Base-by-base conservation (phyloP, 108 stramenopile genomes). In the Fragilariopsis cylindrus region DNA sequence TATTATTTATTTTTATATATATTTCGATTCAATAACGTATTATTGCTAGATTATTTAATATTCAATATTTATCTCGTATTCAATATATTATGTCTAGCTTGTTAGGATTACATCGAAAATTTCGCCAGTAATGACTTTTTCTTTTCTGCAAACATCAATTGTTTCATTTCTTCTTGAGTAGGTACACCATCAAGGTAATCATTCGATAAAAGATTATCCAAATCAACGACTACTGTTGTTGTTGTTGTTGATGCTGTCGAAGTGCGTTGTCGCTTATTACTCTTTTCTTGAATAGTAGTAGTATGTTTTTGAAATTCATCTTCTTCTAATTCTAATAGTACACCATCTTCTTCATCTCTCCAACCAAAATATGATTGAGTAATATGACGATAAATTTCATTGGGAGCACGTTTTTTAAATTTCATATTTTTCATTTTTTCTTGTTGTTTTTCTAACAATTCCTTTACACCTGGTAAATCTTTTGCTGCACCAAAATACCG, bases 401-500 rank as follows among this genome's bases (percentile, higher is more conserved):
- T 21, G 43, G 62, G 62, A 1, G 84, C 90, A 8, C 93, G 82
- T n/a, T 85, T 78, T 30, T 73, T 68, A 6, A 45, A 46, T n/a
- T 73, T 67, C 46, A 84, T 67, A 70, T 93, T 92, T 56, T 81
- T 79, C 46, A 86, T 64, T 71, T 96, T 94, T 49, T 82, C 77
- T 15, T 80, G 77, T 57, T 84, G 79, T 44, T 74, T 75, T 47
- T 87, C 87, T 73, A 98, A 92, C 21, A 97, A 65, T 76, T 98
- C 98, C 39, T 90, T 85, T 42, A 98, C 96, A 6, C 97, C 97
- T 13, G 98, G 98, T 49, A 98, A 75, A 48, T 96, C 92, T 76
- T 93, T 96, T 40, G 97, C 96, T 6, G 95, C 96, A 55, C 98
- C 98, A 82, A 95, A 98, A 66, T 98, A 98, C 52, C 86, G 82